phyloP scores from a whole-genome alignment of 352 stramenopile species.

The Globisporangium canariense region DNA sequence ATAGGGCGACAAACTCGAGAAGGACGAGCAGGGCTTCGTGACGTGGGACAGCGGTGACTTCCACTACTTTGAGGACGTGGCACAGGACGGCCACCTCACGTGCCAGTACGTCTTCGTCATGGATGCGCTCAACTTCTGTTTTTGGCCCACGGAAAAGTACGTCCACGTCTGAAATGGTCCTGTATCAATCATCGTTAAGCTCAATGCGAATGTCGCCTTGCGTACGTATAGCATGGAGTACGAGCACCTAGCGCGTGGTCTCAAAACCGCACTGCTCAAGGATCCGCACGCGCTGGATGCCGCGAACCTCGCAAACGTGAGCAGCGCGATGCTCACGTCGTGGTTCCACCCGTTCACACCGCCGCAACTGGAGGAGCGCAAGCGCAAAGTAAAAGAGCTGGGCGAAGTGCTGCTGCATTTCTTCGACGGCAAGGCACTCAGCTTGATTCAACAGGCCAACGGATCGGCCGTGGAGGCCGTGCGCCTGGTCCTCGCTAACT shows the following conservation, averaged over 20 bases:
- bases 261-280: constrained; percentile 65
- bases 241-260: constrained; percentile 69
- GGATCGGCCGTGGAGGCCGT: constrained; percentile 60
- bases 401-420: constrained; percentile 43
- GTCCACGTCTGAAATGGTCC: background rate
- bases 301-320: constrained; percentile 34
- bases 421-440: constrained; percentile 48
- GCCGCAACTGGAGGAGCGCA: constrained; percentile 57
- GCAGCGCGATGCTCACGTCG: constrained; percentile 36
- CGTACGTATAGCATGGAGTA: constrained; percentile 73
- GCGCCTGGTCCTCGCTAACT: constrained; percentile 59
- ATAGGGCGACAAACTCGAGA: constrained; percentile 32
- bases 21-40: constrained; percentile 38
- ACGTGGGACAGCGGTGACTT: constrained; percentile 81
- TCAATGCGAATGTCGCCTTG: background rate
- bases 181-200: background rate
- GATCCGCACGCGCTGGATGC: constrained; percentile 65
- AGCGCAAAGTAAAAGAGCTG: constrained; percentile 57
- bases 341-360: constrained; percentile 69
- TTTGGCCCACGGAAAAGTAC: constrained; percentile 79
- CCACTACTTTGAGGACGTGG: constrained; percentile 79
- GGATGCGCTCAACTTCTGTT: constrained; percentile 90
- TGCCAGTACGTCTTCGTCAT: constrained; percentile 88
- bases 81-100: constrained; percentile 60
- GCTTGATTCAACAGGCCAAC: constrained; percentile 48